Base-by-base conservation (phyloP, 192 early-diverging fungal genomes). In the Backusella australiensis region DNA sequence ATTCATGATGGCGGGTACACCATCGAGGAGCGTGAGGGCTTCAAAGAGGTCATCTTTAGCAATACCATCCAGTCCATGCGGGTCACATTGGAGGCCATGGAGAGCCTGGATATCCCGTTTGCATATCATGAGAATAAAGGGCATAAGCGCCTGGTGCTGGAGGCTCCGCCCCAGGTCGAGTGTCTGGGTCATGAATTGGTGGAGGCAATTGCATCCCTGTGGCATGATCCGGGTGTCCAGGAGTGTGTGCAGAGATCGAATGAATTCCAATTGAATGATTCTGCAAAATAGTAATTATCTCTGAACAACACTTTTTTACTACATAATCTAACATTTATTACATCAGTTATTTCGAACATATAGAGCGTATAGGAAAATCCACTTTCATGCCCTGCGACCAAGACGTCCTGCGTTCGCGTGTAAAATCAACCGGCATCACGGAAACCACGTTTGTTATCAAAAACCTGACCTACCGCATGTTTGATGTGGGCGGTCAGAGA, bases 251-350 rank as follows among this genome's bases (percentile, higher is more conserved):
- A 82, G 21, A 88, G 97, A 75, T 89, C 91, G 2, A 85, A 93
- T 70, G 97, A 99, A 85, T 99, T 93, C 82, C 97, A 99, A 86
- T 85, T 99, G 56, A 97, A 97, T 83, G 97, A 99, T 82, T 97
- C 96, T 29, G 95, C 97, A n/a, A 89, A 89, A 84, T 98, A 98
- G 93, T 94, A 81, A 82, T 0, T n/a, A 53, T 53, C 7, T 1
- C 19, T 4, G 21, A 21, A 23, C 1, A 53, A 21, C 6, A 53
- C 21, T 6, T 21, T 5, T 21, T 14, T 44, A 44, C 14, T 53
- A 17, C 32, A 52, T n/a, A 52, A 19, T 52, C 17, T 17, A 52
- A 19, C 19, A 14, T 36, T 41, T 21, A 7, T 19, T 23, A 26
- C 12, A 17, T 36, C 32, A 94, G 92, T 85, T 98, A 98, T 86